Percentiles rank a stretch among this genome's conserved stretches.
phyloP scores from a whole-genome alignment of 306 rosid genomes.

The Cicer chorassanicum region DNA sequence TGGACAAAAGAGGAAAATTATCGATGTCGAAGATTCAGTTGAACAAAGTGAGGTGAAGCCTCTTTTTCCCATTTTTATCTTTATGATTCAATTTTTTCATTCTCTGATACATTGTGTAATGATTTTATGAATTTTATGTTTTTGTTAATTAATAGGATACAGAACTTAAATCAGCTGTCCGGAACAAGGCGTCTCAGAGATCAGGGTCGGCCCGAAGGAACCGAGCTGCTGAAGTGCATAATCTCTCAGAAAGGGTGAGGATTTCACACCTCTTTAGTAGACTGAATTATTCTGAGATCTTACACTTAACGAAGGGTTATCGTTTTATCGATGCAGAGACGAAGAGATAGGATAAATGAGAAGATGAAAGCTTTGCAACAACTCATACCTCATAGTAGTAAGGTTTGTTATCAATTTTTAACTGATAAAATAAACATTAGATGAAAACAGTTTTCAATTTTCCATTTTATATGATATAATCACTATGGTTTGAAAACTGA shows the following conservation, averaged over 20 bases:
- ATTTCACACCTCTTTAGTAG: constrained; percentile 6
- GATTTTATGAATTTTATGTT: constrained; percentile 33
- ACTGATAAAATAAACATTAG: too few species aligned
- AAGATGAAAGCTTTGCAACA: constrained; percentile 90
- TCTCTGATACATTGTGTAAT: constrained; percentile 6
- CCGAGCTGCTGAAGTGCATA: constrained; percentile 94
- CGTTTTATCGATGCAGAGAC: constrained; percentile 57
- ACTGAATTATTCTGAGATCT: constrained; percentile 7
- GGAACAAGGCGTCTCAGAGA: constrained; percentile 61
- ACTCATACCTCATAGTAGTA: constrained; percentile 91
- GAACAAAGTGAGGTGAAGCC: constrained; percentile 80
- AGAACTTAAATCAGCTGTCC: constrained; percentile 68
- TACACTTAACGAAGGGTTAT: not conserved
- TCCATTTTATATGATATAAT: constrained; percentile 30
- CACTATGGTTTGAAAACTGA: constrained; percentile 28
- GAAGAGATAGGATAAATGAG: constrained; percentile 94
- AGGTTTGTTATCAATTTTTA: constrained; percentile 55
- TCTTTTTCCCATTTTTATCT: constrained; percentile 7
- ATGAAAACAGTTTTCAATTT: not conserved
- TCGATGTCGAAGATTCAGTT: constrained; percentile 72
- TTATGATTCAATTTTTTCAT: constrained; percentile 21
- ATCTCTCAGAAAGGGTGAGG: constrained; percentile 88
- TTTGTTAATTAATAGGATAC: constrained; percentile 59
- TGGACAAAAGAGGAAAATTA: constrained; percentile 67
- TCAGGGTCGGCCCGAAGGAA: constrained; percentile 68